A percentile compares a stretch with the other conserved stretches of the same genome.
These are phyloP conservation scores for Acanthamoeba castellanii DNA, from an alignment of 208 protist species.

Conservation along the genomic window DNA sequence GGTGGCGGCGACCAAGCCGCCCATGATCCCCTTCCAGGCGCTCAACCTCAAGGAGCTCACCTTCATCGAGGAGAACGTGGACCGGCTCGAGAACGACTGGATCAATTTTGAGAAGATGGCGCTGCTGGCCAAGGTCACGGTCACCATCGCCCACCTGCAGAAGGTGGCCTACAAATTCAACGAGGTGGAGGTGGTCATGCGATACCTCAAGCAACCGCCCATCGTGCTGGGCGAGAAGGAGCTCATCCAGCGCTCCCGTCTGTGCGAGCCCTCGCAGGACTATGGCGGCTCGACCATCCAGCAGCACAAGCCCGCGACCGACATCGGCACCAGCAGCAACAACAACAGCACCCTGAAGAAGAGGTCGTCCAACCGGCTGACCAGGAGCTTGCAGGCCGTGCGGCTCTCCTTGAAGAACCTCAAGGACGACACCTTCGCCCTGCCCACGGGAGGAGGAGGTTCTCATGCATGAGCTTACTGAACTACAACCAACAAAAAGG, in stretches of 20 bases:
- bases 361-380: background rate
- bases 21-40: constrained; percentile 64
- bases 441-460: background rate
- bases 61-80: constrained; percentile 73
- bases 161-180: background rate
- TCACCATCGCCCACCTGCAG: background rate
- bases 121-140: constrained; percentile 50
- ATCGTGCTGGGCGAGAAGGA: constrained; percentile 67
- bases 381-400: background rate
- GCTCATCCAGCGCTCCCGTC: background rate
- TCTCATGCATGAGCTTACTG: too few species aligned
- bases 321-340: background rate
- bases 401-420: background rate
- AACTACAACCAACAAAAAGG: background rate
- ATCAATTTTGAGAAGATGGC: constrained; percentile 73
- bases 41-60: constrained; percentile 65
- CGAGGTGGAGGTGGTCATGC: constrained; percentile 29
- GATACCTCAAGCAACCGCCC: constrained; percentile 34
- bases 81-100: background rate
- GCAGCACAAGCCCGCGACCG: background rate
- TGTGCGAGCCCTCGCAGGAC: constrained; percentile 53
- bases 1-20: background rate
- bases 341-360: too few species aligned
- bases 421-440: background rate
- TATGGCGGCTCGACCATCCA: background rate